Base-by-base conservation (phyloP, 208 protist genomes). In the Trypanosoma scelopori region DNA sequence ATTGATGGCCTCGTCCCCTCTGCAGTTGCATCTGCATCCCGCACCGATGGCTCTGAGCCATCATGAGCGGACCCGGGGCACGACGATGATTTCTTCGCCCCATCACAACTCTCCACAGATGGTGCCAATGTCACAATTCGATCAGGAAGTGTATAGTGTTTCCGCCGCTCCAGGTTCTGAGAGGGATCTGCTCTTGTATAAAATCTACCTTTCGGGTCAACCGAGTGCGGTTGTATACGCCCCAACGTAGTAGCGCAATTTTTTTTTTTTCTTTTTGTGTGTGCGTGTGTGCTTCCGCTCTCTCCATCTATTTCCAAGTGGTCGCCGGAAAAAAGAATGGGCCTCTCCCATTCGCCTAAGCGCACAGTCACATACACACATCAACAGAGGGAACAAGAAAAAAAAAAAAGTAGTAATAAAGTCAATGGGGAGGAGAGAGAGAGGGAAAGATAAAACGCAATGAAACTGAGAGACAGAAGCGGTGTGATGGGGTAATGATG, bases 241-340 rank as follows among this genome's bases (percentile, higher is more conserved):
- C 18, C 20, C 59, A 3, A 55, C 43, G 18, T 65, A 43, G 35
- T 22, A 13, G 23, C 6, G 16, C 32, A 20, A 27, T 65, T 41
- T 30, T 50, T n/a, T 48, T 37, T 16, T 35, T 27, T 25, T 37
- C 53, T 43, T 59, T 59, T 18, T n/a, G n/a, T n/a, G n/a, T n/a
- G n/a, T n/a, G n/a, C n/a, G n/a, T n/a, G n/a, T n/a, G n/a, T n/a
- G n/a, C n/a, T n/a, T n/a, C n/a, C n/a, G n/a, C n/a, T n/a, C n/a
- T n/a, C n/a, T n/a, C n/a, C 9, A 20, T 47, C 43, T 22, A 4
- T 23, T 16, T 16, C 43, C 43, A 3, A 13, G 3, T 16, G n/a
- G 12, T 23, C 4, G 12, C 43, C 5, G 43, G 6, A 13, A 16
- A 22, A n/a, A 5, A 47, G n/a, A 22, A 47, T 1, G 51, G 16